phyloP scores from a whole-genome alignment of 768 basidiomycete genomes.

The Pseudohyphozyma bogoriensis region DNA sequence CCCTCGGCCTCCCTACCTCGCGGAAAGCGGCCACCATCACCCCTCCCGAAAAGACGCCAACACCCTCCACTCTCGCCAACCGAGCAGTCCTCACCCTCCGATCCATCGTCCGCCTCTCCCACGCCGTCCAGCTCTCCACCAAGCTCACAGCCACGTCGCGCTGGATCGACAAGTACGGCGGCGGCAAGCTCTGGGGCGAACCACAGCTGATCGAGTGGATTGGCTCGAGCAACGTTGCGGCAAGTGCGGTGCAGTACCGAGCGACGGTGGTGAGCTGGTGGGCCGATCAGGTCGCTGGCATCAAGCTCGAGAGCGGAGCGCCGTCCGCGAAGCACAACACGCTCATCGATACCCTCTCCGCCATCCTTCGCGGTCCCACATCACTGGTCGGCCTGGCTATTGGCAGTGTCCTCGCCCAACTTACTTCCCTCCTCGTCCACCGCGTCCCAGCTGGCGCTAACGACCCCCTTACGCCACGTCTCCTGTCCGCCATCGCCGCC shows the following conservation, averaged over 20 bases:
- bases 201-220: constrained; percentile 9
- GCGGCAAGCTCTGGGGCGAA: constrained; percentile 11
- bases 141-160: constrained; percentile 4
- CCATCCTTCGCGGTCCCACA: neutral
- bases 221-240: constrained; percentile 3
- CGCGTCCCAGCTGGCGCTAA: neutral
- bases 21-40: constrained; percentile 13
- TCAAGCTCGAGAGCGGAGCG: neutral
- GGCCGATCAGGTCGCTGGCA: constrained; percentile 21
- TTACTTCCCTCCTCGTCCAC: constrained; percentile 1
- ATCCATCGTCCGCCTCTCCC: constrained; percentile 6
- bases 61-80: neutral
- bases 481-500: constrained; percentile 2
- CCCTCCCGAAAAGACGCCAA: neutral
- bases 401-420: neutral
- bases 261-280: constrained; percentile 10
- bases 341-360: neutral
- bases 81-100: constrained; percentile 7
- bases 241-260: neutral
- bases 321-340: neutral
- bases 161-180: constrained; percentile 13
- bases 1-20: neutral
- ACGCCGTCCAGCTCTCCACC: constrained; percentile 10
- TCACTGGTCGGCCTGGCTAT: neutral
- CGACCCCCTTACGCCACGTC: neutral